A percentile compares a stretch with the other conserved stretches of the same genome.
Conservation (phyloP, 768 basidiomycete genomes). For the Exidia glandulosa region DNA sequence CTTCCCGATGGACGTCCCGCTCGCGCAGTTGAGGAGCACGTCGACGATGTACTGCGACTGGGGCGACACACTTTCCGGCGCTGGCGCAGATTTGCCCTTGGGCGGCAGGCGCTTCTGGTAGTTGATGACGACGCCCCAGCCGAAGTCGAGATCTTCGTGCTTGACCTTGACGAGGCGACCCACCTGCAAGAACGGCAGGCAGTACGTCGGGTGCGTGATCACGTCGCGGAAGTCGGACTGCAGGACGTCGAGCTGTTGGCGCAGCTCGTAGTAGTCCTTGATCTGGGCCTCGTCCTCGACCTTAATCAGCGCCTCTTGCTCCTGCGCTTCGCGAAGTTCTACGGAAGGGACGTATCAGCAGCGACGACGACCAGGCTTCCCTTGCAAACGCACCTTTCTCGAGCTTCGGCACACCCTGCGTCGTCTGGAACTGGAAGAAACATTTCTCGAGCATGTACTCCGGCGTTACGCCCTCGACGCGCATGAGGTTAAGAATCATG, state of each 20-base stretch:
- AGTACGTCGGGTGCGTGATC: slow-evolving; percentile 89
- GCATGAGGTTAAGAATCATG: slow-evolving; percentile 97
- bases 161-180: slow-evolving; percentile 90
- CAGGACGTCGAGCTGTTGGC: slow-evolving; percentile 90
- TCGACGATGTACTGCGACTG: slow-evolving; percentile 92
- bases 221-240: slow-evolving; percentile 80
- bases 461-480: slow-evolving; percentile 96
- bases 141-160: slow-evolving; percentile 80
- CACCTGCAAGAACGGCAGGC: slow-evolving; percentile 85
- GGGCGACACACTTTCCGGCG: slow-evolving; percentile 58
- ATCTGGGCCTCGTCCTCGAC: slow-evolving; percentile 79
- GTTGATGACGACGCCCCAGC: slow-evolving; percentile 92
- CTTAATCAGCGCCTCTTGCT: slow-evolving; percentile 45
- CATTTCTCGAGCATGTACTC: slow-evolving; percentile 97
- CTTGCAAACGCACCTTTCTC: slow-evolving; percentile 54
- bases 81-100: slow-evolving; percentile 54
- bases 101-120: slow-evolving; percentile 79
- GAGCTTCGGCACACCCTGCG: slow-evolving; percentile 72
- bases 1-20: slow-evolving; percentile 49
- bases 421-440: slow-evolving; percentile 98
- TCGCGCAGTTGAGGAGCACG: slow-evolving; percentile 73
- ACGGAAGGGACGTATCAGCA: not conserved
- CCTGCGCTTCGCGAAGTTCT: slow-evolving; percentile 75
- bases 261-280: slow-evolving; percentile 82
- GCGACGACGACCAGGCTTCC: not conserved